Percentiles rank a stretch among this genome's conserved stretches.
Conservation (phyloP, 768 basidiomycete genomes). For the Collybiopsis confluens region DNA sequence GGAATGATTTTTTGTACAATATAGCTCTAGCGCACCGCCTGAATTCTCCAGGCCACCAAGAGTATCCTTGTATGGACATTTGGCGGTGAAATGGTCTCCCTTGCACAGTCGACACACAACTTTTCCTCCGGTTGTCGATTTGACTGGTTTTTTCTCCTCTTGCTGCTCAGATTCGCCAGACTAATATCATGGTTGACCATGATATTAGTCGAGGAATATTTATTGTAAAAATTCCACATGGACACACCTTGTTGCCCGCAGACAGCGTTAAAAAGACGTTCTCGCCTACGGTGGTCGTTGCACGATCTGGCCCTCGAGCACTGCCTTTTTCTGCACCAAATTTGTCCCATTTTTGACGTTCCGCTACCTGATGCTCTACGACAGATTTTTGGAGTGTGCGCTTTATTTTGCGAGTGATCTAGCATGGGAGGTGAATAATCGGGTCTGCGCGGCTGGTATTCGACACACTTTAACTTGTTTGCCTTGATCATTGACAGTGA, state of each 20-base stretch:
- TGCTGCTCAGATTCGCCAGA: conserved; percentile 62
- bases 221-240: neutral
- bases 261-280: conserved; percentile 42
- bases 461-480: conserved; percentile 84
- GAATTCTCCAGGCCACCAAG: conserved; percentile 69
- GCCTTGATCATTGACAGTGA: conserved; percentile 83
- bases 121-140: conserved; percentile 77
- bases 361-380: conserved; percentile 93
- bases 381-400: conserved; percentile 84
- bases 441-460: neutral
- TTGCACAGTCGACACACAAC: conserved; percentile 92
- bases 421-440: neutral
- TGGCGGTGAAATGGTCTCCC: conserved; percentile 96
- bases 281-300: conserved; percentile 89
- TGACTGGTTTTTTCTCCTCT: conserved; percentile 62
- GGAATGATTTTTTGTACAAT: no score
- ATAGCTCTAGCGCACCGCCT: conserved; percentile 29
- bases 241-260: conserved; percentile 58
- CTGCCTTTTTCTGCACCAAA: conserved; percentile 91
- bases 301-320: conserved; percentile 83
- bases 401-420: conserved; percentile 87
- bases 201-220: neutral
- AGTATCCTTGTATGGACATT: conserved; percentile 97
- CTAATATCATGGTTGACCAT: no score
- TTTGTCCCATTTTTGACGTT: conserved; percentile 89